phyloP scores from a whole-genome alignment of 2,329 filamentous ascomycete species.

The Pseudopithomyces maydicus region DNA sequence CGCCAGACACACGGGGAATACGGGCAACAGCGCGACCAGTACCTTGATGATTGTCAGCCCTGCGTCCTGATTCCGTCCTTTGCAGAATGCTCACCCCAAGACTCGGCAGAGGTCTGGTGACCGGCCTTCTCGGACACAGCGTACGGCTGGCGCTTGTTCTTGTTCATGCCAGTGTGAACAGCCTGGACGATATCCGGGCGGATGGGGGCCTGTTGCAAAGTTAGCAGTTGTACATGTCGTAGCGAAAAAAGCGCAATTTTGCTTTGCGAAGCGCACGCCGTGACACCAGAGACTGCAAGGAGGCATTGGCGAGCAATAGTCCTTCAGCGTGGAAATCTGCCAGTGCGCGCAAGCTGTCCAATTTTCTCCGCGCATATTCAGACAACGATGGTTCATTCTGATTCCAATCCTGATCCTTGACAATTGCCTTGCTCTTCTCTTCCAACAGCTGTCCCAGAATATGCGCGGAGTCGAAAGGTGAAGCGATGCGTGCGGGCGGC shows the following conservation, averaged over 20 bases:
- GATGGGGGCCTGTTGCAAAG: conserved; percentile 70
- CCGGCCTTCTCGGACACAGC: conserved; percentile 98
- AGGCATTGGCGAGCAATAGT: background rate
- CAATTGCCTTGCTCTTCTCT: background rate
- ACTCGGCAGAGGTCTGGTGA: conserved; percentile 99
- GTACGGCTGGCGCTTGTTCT: conserved; percentile 99
- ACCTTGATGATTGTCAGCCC: conserved; percentile 47
- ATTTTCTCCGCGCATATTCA: conserved; percentile 10
- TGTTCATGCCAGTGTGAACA: conserved; percentile 98
- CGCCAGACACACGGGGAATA: conserved; percentile 99
- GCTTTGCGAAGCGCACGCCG: background rate
- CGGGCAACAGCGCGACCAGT: conserved; percentile 97
- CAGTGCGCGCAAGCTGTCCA: conserved; percentile 7
- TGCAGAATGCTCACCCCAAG: conserved; percentile 65
- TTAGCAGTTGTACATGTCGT: conserved; percentile 12
- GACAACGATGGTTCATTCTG: background rate
- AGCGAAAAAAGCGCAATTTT: background rate
- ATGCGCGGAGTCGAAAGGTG: conserved; percentile 16
- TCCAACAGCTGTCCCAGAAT: conserved; percentile 4
- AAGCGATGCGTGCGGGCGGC: conserved; percentile 9
- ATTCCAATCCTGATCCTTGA: background rate
- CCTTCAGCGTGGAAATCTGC: background rate
- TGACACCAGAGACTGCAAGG: background rate
- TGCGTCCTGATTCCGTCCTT: too few relatives aligned
- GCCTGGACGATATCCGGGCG: conserved; percentile 99